A percentile compares a stretch with the other conserved stretches of the same genome.
Conservation (phyloP, 2,329 filamentous ascomycete species). For the Epichloe typhina region DNA sequence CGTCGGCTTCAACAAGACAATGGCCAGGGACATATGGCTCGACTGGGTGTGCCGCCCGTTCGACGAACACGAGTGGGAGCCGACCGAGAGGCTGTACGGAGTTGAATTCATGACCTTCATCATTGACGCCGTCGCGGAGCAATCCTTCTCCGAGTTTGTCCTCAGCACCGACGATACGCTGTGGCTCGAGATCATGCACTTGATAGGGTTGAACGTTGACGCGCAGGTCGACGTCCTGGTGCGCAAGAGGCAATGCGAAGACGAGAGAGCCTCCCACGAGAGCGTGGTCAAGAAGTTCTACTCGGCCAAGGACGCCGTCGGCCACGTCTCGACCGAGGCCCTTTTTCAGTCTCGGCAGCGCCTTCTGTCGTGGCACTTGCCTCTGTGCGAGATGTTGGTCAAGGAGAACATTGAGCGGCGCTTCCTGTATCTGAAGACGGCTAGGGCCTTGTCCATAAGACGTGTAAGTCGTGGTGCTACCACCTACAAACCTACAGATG, state of each 20-base stretch:
- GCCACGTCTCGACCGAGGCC: too few relatives aligned
- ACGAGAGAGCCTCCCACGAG: too few relatives aligned
- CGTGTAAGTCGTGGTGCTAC: not conserved
- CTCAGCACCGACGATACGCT: too few relatives aligned
- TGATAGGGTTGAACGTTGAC: too few relatives aligned
- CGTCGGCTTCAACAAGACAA: not conserved
- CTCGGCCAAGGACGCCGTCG: too few relatives aligned
- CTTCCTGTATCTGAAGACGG: not conserved
- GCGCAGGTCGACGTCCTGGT: too few relatives aligned
- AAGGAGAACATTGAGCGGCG: not conserved
- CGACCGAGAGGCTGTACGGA: not conserved
- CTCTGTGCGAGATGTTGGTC: not conserved
- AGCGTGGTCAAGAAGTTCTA: too few relatives aligned
- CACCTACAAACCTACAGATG: too few relatives aligned
- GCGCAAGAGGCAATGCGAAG: too few relatives aligned
- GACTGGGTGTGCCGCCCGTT: not conserved
- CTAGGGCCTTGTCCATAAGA: not conserved
- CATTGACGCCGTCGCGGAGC: not conserved
- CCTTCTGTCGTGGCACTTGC: not conserved
- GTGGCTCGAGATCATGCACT: too few relatives aligned
- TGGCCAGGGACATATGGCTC: not conserved
- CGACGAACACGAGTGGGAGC: fast-evolving
- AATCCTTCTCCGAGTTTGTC: too few relatives aligned
- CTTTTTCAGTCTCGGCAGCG: too few relatives aligned
- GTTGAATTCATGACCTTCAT: not conserved